Conservation (phyloP, 352 stramenopile genomes). For the Albugo candida region DNA sequence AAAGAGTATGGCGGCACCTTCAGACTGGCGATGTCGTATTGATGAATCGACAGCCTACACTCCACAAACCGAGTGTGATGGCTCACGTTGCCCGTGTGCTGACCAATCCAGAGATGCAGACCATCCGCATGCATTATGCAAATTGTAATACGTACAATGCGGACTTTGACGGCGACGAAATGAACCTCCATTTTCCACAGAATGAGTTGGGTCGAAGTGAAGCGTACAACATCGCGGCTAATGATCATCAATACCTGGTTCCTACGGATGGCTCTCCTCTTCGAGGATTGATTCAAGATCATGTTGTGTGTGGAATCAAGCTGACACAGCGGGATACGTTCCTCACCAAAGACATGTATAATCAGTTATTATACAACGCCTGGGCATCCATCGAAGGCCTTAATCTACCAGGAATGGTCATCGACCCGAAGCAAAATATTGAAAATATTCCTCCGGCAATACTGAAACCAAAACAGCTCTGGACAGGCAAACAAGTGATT, state of each 20-base stretch:
- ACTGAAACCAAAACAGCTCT: slow-evolving; percentile 91
- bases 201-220: slow-evolving; percentile 95
- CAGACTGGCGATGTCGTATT: slow-evolving; percentile 96
- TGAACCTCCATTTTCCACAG: slow-evolving; percentile 99
- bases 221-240: slow-evolving; percentile 93
- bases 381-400: slow-evolving; percentile 87
- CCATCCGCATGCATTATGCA: slow-evolving; percentile 99
- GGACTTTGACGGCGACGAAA: slow-evolving; percentile 99
- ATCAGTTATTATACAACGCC: slow-evolving; percentile 93
- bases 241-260: slow-evolving; percentile 96
- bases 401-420: slow-evolving; percentile 50
- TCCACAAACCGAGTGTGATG: slow-evolving; percentile 99
- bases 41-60: slow-evolving; percentile 98
- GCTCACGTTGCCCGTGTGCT: slow-evolving; percentile 95
- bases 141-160: slow-evolving; percentile 99
- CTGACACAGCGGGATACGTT: slow-evolving; percentile 96
- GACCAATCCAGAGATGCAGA: slow-evolving; percentile 93
- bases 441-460: slow-evolving; percentile 93
- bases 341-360: slow-evolving; percentile 95
- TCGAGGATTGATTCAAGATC: slow-evolving; percentile 98
- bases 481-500: slow-evolving; percentile 99
- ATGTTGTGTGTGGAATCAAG: slow-evolving; percentile 98
- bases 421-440: slow-evolving; percentile 73
- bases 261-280: slow-evolving; percentile 96
- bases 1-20: slow-evolving; percentile 95